These are phyloP conservation scores for Phytophthora ramorum DNA, from an alignment of 352 stramenopile species.

Conservation along the genomic window DNA sequence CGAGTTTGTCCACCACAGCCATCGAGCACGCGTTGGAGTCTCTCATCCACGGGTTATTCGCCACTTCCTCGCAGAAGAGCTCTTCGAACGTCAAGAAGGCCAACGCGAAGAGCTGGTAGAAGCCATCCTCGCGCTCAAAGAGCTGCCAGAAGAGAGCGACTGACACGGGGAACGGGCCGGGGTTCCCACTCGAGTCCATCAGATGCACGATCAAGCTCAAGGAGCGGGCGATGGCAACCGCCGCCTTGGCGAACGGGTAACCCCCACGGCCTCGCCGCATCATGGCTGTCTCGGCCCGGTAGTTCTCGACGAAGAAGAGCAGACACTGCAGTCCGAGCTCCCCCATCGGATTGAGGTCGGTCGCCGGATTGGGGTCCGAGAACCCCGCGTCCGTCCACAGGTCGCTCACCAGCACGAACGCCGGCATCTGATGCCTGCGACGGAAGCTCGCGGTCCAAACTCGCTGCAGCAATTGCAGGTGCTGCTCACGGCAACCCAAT, in stretches of 20 bases:
- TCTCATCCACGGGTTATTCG: conserved; percentile 39
- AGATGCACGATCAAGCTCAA: conserved; percentile 60
- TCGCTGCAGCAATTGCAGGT: conserved; percentile 62
- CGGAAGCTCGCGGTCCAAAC: conserved; percentile 65
- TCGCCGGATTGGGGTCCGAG: conserved; percentile 54
- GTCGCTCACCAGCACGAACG: conserved; percentile 51
- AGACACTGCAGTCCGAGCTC: conserved; percentile 69
- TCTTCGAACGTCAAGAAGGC: conserved; percentile 73
- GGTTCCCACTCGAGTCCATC: conserved; percentile 46
- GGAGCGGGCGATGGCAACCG: conserved; percentile 53
- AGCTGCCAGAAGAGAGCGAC: conserved; percentile 73
- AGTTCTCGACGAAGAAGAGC: conserved; percentile 73
- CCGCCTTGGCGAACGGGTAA: conserved; percentile 72
- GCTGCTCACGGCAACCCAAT: conserved; percentile 32
- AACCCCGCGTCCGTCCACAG: conserved; percentile 64
- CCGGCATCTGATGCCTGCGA: conserved; percentile 38
- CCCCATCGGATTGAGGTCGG: conserved; percentile 61
- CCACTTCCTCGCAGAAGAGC: conserved; percentile 67
- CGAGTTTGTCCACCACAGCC: conserved; percentile 50
- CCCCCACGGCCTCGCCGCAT: conserved; percentile 64
- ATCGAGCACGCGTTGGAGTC: conserved; percentile 41
- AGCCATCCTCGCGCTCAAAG: conserved; percentile 53
- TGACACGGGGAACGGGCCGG: conserved; percentile 56
- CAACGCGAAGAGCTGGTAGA: conserved; percentile 68
- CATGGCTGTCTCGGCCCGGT: conserved; percentile 64